Evolutionary conservation across 2,329 filamentous ascomycete species (phyloP), one percentile per base, ranked within the genome.

Genomic region (Exutisphaerella laricina): DNA sequence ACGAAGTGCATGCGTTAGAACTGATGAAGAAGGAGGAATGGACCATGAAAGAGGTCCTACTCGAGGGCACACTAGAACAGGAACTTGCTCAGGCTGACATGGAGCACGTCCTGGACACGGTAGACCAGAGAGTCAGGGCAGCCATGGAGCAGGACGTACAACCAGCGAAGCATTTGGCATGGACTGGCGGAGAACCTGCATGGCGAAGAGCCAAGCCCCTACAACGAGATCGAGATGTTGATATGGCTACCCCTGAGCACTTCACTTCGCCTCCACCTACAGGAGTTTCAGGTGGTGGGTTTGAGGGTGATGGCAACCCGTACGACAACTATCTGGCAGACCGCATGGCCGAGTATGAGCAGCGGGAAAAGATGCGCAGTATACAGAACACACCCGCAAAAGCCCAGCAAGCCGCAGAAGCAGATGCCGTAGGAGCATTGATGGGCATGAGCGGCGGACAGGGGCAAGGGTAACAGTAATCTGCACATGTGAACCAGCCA

Each of bases 41-140:
- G 86, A 69, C 79, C 10, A 80, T 85, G 65, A 90, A 90, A 65
- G 85, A 92, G 65, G 74, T 86, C 21, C 65, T 90, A 13, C 65
- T 92, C n/a, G 78, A 86, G 44, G 85, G 88, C 58, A 74, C 84
- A 22, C 74, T 87, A 54, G 85, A 90, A 61, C 71, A 78, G 23
- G 79, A 82, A 61, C 80, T 82, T 68, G 77, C 80, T 54, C 42
- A 46, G 20, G 57, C 53, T 6, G 47, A 60, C 29, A 54, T 61
- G 18, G 59, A 58, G 17, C 60, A 65, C 10, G 23, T 60, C 3
- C 61, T 70, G 8, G 40, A 54, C n/a, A 60, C 60, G 5, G 51
- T 65, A 13, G 51, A 58, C 13, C 58, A 60, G 5, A 55, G 60
- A 3, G 55, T 64, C 4, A 49, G 58, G 34, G 57, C 60, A 12